Base-by-base conservation (phyloP, 2,329 filamentous ascomycete genomes). In the Pyrenophora tritici-repentis region DNA sequence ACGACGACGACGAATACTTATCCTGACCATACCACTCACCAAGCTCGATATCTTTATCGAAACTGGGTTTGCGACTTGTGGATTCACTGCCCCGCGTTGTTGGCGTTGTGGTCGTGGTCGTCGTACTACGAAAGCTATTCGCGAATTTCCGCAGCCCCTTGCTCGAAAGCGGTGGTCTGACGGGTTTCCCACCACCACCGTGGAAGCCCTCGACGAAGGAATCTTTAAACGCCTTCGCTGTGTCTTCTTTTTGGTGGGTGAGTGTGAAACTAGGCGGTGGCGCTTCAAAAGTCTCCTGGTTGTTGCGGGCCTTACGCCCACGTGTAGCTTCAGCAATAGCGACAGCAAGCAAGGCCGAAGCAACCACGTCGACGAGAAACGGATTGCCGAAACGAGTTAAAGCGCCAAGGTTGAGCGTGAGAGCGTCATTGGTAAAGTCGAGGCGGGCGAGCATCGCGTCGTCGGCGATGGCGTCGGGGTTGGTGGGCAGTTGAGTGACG, bases 361-460 rank as follows among this genome's bases (percentile, higher is more conserved):
- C 66, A 1, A 72, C 71, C 1, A 78, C 77, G 53, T 80, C 78
- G 42, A 78, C 66, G 36, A 79, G 68, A 60, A 78, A 78, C 4
- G 73, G 67, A 46, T 75, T 76, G n/a, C 74, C 73, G 48, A 79
- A 69, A 14, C 67, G 72, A 10, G 73, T 63, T 2, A 80, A 56
- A 1, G 74, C 75, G 2, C 74, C 75, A 5, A 76, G 63, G 48
- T 81, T 78, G n/a, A 80, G 61, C 2, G 72, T 72, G 13, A 78
- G 70, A 2, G 73, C 71, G 35, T 74, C 73, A 13, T 71, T 70
- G 17, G 59, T 61, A 47, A 80, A 76, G 56, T 79, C 77, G 4
- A 81, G 68, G 12, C 73, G 74, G 0, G 75, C 75, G 7, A 80
- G 71, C 42, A 76, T 71, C 29, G 67, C 67, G 39, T 73, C 72